These are phyloP conservation scores for Flaveria trinervia DNA, from an alignment of 129 eudicot genomes.

Conservation along the genomic window DNA sequence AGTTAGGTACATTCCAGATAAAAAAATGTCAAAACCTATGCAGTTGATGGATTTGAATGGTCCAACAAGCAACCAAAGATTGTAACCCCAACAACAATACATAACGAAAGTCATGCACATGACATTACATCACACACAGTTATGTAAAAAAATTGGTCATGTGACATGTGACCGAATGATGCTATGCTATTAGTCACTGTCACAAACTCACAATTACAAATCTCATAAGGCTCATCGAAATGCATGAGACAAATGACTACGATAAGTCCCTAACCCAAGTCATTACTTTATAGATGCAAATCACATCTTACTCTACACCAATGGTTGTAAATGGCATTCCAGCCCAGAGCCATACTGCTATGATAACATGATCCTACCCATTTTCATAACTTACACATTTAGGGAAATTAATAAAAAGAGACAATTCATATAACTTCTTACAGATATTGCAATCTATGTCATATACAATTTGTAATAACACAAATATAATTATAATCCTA, in stretches of 20 bases:
- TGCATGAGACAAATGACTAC: too few species aligned
- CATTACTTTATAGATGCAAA: constrained; percentile 8
- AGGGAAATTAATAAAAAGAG: constrained; percentile 20
- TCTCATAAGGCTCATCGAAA: too few species aligned
- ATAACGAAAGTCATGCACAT: constrained; percentile 20
- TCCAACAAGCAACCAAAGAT: neutral
- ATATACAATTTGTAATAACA: neutral
- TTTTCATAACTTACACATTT: constrained; percentile 6
- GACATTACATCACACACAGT: constrained; percentile 1
- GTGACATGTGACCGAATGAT: constrained; percentile 19
- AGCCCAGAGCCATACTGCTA: too few species aligned
- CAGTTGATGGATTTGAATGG: neutral
- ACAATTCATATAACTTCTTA: constrained; percentile 4
- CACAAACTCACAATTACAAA: neutral
- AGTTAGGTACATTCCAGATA: constrained; percentile 13
- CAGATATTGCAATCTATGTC: constrained; percentile 8
- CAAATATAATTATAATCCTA: constrained; percentile 9
- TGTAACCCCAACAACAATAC: constrained; percentile 11
- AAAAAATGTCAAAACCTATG: constrained; percentile 5
- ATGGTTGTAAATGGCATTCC: too few species aligned
- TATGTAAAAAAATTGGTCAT: constrained; percentile 4
- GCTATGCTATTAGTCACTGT: neutral
- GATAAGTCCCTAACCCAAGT: neutral
- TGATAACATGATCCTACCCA: too few species aligned
- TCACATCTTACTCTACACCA: neutral